Percentiles rank a stretch among this genome's conserved stretches.
Evolutionary conservation across 345 rosid species (phyloP).

Genomic region (Gossypium herbaceum): DNA sequence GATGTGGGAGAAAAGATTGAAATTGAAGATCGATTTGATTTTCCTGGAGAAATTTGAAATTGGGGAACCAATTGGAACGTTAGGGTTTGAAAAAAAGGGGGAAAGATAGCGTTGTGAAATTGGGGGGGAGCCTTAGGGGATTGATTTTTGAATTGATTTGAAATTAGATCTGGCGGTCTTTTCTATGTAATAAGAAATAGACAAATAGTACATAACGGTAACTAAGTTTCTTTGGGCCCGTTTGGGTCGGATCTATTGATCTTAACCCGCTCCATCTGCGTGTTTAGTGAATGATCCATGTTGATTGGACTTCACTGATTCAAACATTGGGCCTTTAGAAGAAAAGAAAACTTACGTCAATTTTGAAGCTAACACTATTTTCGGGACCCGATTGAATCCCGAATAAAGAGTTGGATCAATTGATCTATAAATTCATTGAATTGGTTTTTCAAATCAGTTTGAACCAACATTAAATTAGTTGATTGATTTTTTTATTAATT

Average conservation of each 20-base stretch:
- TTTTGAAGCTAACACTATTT: too few relatives aligned
- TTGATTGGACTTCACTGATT: too few relatives aligned
- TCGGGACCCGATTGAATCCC: fast-evolving
- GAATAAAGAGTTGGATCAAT: too few relatives aligned
- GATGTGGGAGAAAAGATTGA: neutral
- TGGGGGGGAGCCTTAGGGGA: neutral
- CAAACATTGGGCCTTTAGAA: too few relatives aligned
- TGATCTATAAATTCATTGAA: too few relatives aligned
- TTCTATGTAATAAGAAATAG: neutral
- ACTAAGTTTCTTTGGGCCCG: neutral
- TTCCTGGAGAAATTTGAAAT: neutral
- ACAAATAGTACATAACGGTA: conserved; percentile 3
- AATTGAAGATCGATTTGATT: neutral
- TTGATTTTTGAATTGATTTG: conserved; percentile 43
- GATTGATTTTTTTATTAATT: too few relatives aligned
- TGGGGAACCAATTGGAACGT: conserved; percentile 18
- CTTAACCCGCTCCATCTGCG: too few relatives aligned
- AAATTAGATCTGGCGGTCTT: conserved; percentile 36
- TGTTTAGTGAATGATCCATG: too few relatives aligned
- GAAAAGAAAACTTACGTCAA: too few relatives aligned
- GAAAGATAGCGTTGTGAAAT: conserved; percentile 13
- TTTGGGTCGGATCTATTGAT: too few relatives aligned
- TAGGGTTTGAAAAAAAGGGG: conserved; percentile 25
- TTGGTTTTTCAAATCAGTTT: too few relatives aligned
- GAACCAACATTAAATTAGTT: fast-evolving